Percentiles rank a stretch among this genome's conserved stretches.
phyloP scores from a whole-genome alignment of 345 rosid species.

The Luvunga scandens region DNA sequence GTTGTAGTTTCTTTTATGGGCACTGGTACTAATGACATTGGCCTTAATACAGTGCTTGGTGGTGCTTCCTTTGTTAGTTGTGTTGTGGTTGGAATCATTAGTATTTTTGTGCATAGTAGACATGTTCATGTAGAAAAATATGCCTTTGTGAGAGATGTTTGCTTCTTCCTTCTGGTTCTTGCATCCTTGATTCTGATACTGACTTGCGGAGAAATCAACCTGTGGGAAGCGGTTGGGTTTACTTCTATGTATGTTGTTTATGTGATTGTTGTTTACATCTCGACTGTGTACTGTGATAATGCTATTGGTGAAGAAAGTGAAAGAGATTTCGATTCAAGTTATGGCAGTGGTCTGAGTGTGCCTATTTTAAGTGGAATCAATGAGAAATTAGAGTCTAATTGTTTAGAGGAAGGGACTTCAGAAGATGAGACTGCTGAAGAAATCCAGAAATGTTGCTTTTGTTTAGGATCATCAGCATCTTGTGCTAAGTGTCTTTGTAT shows the following conservation, averaged over 20 bases:
- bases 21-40: slow-evolving; percentile 50
- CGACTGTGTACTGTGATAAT: slow-evolving; percentile 23
- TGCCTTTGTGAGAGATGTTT: slow-evolving; percentile 69
- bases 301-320: neutral
- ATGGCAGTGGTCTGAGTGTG: slow-evolving; percentile 25
- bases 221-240: slow-evolving; percentile 68
- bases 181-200: slow-evolving; percentile 48
- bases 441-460: slow-evolving; percentile 22
- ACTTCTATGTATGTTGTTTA: slow-evolving; percentile 50
- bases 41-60: slow-evolving; percentile 69
- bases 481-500: slow-evolving; percentile 28
- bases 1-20: slow-evolving; percentile 70
- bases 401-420: slow-evolving; percentile 22
- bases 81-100: slow-evolving; percentile 73
- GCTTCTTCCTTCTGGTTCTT: slow-evolving; percentile 61
- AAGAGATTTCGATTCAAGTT: slow-evolving; percentile 19
- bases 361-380: slow-evolving; percentile 36
- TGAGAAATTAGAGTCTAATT: slow-evolving; percentile 35
- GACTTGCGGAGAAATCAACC: slow-evolving; percentile 43
- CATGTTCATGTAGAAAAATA: slow-evolving; percentile 38
- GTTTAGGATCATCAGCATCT: slow-evolving; percentile 23
- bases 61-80: slow-evolving; percentile 77
- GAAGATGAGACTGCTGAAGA: slow-evolving; percentile 25
- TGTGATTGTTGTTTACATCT: slow-evolving; percentile 55
- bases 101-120: slow-evolving; percentile 39